A percentile compares a stretch with the other conserved stretches of the same genome.
These are phyloP conservation scores for Penicillium sp. DNA, from an alignment of 2,329 filamentous ascomycete genomes.

Conservation along the genomic window DNA sequence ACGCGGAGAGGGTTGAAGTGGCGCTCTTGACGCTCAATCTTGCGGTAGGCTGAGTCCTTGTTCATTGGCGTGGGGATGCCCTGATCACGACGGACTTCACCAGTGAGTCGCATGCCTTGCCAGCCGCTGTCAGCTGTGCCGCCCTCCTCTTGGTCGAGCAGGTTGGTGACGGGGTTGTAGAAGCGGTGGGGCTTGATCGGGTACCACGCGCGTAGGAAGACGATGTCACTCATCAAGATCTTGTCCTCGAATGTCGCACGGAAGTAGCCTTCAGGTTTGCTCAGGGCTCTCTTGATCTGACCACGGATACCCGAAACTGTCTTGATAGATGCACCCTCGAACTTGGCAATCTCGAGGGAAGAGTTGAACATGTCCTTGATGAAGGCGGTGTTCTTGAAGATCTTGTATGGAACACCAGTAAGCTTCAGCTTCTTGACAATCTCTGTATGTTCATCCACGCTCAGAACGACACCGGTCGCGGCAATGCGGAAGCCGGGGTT, in stretches of 20 bases:
- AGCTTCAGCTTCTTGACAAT: constrained; percentile 99
- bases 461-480: constrained; percentile 90
- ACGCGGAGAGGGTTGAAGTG: constrained; percentile 74
- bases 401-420: constrained; percentile 91
- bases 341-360: constrained; percentile 93
- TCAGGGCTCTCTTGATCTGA: constrained; percentile 94
- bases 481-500: constrained; percentile 92
- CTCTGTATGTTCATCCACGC: constrained; percentile 92
- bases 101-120: constrained; percentile 92
- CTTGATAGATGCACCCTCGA: constrained; percentile 93
- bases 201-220: constrained; percentile 96
- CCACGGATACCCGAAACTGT: constrained; percentile 95
- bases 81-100: constrained; percentile 81
- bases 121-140: constrained; percentile 58
- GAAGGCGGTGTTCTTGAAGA: constrained; percentile 99
- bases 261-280: constrained; percentile 94
- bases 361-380: constrained; percentile 98
- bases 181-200: constrained; percentile 93
- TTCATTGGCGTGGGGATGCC: constrained; percentile 76
- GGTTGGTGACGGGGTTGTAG: constrained; percentile 95
- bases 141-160: constrained; percentile 66
- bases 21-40: constrained; percentile 63
- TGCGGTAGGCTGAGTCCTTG: constrained; percentile 84
- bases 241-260: constrained; percentile 99
- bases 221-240: constrained; percentile 93